These are phyloP conservation scores for Sphagnum magellanicum DNA, from an alignment of 228 moss, liverwort and hornwort species.

Conservation along the genomic window DNA sequence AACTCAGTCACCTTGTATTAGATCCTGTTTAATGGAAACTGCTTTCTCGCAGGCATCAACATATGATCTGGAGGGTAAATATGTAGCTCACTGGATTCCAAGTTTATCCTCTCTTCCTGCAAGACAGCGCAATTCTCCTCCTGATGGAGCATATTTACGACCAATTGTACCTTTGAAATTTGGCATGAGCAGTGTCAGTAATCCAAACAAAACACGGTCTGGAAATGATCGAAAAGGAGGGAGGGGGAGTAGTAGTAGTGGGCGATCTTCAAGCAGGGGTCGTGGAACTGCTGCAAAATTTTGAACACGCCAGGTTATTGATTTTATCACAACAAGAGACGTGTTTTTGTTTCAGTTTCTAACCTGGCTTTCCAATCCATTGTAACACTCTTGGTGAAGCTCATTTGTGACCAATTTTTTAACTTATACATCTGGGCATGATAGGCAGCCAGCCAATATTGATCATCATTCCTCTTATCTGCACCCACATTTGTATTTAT, in stretches of 20 bases:
- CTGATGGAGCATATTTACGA: constrained; percentile 58
- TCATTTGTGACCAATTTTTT: too few species aligned
- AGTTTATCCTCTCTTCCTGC: constrained; percentile 47
- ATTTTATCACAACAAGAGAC: too few species aligned
- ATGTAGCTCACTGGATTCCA: constrained; percentile 91
- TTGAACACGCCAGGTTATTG: background rate
- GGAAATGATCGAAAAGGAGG: constrained; percentile 33
- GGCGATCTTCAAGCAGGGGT: background rate
- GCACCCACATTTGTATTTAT: too few species aligned
- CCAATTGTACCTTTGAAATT: constrained; percentile 89
- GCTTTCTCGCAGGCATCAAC: constrained; percentile 55
- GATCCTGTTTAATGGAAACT: background rate
- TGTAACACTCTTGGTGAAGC: too few species aligned
- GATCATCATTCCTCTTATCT: too few species aligned
- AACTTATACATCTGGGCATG: too few species aligned
- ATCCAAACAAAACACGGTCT: constrained; percentile 27
- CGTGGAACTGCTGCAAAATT: constrained; percentile 1
- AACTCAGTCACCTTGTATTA: background rate
- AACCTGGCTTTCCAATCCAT: too few species aligned
- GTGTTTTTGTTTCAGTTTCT: too few species aligned
- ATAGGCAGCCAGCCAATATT: too few species aligned
- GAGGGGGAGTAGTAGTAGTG: constrained; percentile 17
- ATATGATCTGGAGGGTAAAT: constrained; percentile 91
- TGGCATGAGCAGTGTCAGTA: constrained; percentile 21
- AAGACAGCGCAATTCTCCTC: constrained; percentile 57